Evolutionary conservation across 1,284 basidiomycete genomes (phyloP).

Genomic region (Porodaedalea pini): DNA sequence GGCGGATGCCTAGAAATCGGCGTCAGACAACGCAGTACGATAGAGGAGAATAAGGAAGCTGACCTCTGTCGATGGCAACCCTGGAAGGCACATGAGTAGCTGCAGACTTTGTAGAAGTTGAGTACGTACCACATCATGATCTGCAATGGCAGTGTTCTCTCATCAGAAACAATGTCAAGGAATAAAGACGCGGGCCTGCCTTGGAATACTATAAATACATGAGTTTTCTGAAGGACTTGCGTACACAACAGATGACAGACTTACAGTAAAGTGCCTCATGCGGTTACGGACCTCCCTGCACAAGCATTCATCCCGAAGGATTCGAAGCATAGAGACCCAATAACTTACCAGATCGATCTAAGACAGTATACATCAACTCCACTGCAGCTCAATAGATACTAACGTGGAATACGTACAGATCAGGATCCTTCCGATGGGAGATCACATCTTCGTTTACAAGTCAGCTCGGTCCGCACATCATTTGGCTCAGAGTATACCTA

Average conservation of each 20-base stretch:
- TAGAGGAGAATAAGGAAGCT: not conserved
- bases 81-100: slow-evolving; percentile 34
- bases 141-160: slow-evolving; percentile 34
- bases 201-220: not conserved
- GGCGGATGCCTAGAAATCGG: slow-evolving; percentile 68
- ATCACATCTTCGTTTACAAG: slow-evolving; percentile 52
- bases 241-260: slow-evolving; percentile 26
- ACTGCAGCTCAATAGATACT: no score
- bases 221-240: no score
- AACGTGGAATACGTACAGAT: slow-evolving; percentile 57
- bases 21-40: no score
- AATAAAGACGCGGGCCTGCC: no score
- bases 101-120: not conserved
- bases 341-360: slow-evolving; percentile 69
- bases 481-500: slow-evolving; percentile 31
- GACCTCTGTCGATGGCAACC: slow-evolving; percentile 89
- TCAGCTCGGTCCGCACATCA: not conserved
- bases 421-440: slow-evolving; percentile 58
- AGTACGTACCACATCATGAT: slow-evolving; percentile 78
- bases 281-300: slow-evolving; percentile 80
- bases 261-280: slow-evolving; percentile 78
- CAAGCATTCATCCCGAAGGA: not conserved
- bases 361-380: no score
- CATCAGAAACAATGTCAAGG: not conserved
- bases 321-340: not conserved